Evolutionary conservation across 495 filamentous ascomycete species (phyloP).

Genomic region (Penicillium angulare): DNA sequence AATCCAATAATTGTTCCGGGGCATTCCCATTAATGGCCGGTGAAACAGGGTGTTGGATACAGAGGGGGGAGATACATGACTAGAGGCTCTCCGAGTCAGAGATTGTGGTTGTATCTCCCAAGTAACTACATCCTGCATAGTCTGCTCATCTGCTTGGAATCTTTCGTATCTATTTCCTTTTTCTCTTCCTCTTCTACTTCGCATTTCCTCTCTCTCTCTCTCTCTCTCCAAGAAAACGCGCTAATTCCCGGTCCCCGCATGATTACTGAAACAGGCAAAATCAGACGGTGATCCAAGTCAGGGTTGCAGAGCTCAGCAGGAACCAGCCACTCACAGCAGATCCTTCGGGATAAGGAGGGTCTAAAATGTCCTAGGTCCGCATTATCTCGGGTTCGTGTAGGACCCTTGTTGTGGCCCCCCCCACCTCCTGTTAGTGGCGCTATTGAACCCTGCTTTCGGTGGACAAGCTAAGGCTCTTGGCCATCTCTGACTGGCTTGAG

Average conservation of each 20-base stretch:
- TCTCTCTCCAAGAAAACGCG: slow-evolving; percentile 1
- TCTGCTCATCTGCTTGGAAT: too few species aligned
- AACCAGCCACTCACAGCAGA: slow-evolving; percentile 10
- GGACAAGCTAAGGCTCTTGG: too few species aligned
- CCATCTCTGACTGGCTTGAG: too few species aligned
- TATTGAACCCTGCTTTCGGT: slow-evolving; percentile 13
- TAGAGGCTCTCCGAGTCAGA: neutral
- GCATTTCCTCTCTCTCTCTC: neutral
- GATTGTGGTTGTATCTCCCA: neutral
- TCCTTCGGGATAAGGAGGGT: neutral
- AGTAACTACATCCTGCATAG: too few species aligned
- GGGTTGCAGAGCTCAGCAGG: slow-evolving; percentile 21
- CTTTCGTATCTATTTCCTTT: neutral
- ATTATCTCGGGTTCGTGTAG: neutral
- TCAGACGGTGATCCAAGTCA: slow-evolving; percentile 17
- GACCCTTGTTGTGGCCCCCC: slow-evolving; percentile 11
- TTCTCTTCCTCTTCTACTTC: neutral
- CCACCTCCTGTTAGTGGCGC: slow-evolving; percentile 5
- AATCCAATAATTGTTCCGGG: too few species aligned
- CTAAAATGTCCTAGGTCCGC: neutral
- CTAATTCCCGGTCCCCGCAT: slow-evolving; percentile 21
- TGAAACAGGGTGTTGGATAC: neutral
- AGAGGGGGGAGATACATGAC: neutral
- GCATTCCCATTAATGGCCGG: slow-evolving; percentile 12
- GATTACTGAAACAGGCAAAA: slow-evolving; percentile 8